These are phyloP conservation scores for Nicotiana attenuata DNA, from an alignment of 257 asterid species.

Conservation along the genomic window DNA sequence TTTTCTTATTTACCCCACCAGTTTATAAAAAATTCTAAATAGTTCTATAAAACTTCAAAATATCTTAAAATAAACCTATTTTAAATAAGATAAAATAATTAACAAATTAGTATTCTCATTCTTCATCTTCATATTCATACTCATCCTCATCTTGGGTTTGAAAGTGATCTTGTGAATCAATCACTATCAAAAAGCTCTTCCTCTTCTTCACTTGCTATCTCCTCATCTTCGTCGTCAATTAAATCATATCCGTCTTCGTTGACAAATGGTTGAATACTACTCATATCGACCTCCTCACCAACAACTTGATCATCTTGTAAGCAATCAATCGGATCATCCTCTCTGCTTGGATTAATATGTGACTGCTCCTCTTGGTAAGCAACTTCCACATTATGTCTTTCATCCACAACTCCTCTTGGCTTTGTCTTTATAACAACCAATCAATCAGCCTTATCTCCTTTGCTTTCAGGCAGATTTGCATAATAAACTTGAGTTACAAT, in stretches of 20 bases:
- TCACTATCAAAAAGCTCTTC: not conserved
- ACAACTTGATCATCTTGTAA: too few relatives aligned
- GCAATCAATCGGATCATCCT: too few relatives aligned
- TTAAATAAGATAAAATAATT: too few relatives aligned
- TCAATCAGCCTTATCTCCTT: not conserved
- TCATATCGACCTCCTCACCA: too few relatives aligned
- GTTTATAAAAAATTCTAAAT: too few relatives aligned
- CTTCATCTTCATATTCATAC: too few relatives aligned
- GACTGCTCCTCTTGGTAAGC: not conserved
- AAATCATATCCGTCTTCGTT: not conserved
- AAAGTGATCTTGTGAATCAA: not conserved
- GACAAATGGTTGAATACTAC: too few relatives aligned
- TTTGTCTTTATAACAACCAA: not conserved
- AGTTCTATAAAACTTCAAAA: too few relatives aligned
- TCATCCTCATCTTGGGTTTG: too few relatives aligned
- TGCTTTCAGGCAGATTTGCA: not conserved
- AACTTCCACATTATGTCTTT: not conserved
- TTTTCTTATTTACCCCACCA: too few relatives aligned
- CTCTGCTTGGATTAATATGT: too few relatives aligned
- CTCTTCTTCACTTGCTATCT: not conserved
- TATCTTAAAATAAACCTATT: too few relatives aligned
- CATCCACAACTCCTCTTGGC: not conserved
- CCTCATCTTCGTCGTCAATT: not conserved
- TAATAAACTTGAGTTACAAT: not conserved
- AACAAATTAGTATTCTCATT: not conserved